Base-by-base conservation (phyloP, 345 rosid species). In the Populus tremula region DNA sequence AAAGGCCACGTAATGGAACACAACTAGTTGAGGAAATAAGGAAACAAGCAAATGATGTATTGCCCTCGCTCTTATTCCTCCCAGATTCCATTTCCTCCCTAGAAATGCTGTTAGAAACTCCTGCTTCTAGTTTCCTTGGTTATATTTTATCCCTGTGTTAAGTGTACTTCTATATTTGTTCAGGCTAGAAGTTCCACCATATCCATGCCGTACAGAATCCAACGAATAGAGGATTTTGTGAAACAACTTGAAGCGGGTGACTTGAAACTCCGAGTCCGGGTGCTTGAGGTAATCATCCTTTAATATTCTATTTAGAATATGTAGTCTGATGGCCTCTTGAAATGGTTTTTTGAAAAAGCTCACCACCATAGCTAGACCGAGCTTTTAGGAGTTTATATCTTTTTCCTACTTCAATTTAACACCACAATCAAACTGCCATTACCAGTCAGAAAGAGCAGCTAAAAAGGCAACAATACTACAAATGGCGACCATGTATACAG, bases 371-470 rank as follows among this genome's bases (percentile, higher is more conserved):
- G 50, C 11, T 45, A 45, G 50, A 45, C 16, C 5, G 50, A 45
- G 18, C 13, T 41, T 10, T 41, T 41, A 41, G 45, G 45, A 41
- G 13, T 41, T 41, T 10, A 41, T 1, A 41, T 29, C 0, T 18
- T 31, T 17, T 5, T 29, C 68, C 1, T 13, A 29, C 36, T 64
- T 14, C 1, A 64, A 27, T 35, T 35, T 73, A 35, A 69, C 36
- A 25, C 9, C 59, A 45, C 11, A 8, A 69, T 23, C 31, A 29
- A 78, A 67, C 47, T 80, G 29, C 29, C n/a, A 47, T 71, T 56
- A 69, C 47, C 88, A 95, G 99, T 92, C 97, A 0, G 98, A 96
- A 76, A 89, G 99, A 87, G 97, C 98, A 35, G 96, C 99, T 38
- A 70, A 88, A 59, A 95, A 92, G 84, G 98, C 97, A 61, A 84